Evolutionary conservation across 192 early-diverging fungal species (phyloP), one percentile per base, ranked within the genome.

Genomic region (Coemansia aciculifera): DNA sequence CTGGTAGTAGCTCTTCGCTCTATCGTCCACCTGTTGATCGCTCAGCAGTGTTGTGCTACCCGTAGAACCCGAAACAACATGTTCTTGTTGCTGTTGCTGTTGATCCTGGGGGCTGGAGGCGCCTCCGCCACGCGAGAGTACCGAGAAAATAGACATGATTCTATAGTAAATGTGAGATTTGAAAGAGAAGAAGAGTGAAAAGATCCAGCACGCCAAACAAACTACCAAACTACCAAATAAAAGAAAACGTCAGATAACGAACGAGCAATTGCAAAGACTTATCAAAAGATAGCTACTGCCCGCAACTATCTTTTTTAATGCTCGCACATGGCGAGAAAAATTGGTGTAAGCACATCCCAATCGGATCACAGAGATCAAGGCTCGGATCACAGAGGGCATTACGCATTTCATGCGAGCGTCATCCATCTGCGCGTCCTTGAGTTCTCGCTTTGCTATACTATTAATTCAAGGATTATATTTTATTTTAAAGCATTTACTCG

Each of bases 61-160:
- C 4, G 52, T 54, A 13, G 52, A 34, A 11, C 59, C 60, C 12
- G 44, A 12, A 8, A 62, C 51, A 15, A 42, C 49, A 5, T 75
- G 71, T 31, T 68, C 38, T 38, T 75, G 69, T 62, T 81, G 74
- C 61, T 71, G 69, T 32, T 70, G 59, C 56, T 73, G 75, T 39
- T 65, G 66, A 36, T 74, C 66, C 43, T 63, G 72, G 10, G 54
- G 29, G 54, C n/a, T 24, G 63, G 51, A 7, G 59, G 10, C 56
- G n/a, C 59, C 34, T 17, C 67, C 68, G 49, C 71, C 67, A 62
- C 77, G 76, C 31, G 79, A 82, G 31, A 83, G 54, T 34, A 71
- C 76, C 2, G 81, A 83, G 44, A 83, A 83, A 36, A 83, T 79
- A 37, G 77, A 78, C 81, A 83, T 83, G 24, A 32, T 24, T 62